Percentiles rank a stretch among this genome's conserved stretches.
Conservation (phyloP, 1,139 yeast species). For the Geotrichum carabidarum region DNA sequence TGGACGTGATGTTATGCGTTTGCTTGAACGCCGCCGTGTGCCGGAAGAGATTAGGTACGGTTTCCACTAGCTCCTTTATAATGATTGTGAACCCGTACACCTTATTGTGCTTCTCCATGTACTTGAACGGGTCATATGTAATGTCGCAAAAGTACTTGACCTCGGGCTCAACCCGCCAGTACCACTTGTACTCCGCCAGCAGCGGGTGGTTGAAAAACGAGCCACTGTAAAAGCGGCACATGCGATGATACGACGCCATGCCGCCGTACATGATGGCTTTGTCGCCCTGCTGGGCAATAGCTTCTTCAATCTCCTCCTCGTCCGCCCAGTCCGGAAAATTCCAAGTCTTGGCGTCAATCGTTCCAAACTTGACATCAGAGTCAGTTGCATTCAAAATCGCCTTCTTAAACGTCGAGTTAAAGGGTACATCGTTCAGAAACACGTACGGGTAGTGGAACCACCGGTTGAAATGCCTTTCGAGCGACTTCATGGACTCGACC, state of each 20-base stretch:
- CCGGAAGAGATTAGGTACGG: constrained; percentile 75
- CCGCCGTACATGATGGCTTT: constrained; percentile 76
- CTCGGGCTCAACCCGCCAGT: constrained; percentile 92
- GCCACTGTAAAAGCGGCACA: constrained; percentile 74
- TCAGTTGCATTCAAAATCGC: constrained; percentile 48
- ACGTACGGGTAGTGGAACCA: constrained; percentile 91
- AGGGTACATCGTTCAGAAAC: constrained; percentile 73
- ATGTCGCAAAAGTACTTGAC: constrained; percentile 85
- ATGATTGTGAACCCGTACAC: constrained; percentile 79
- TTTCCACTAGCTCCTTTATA: constrained; percentile 66
- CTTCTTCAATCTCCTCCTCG: constrained; percentile 45
- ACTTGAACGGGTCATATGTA: constrained; percentile 82
- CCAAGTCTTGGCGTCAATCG: constrained; percentile 52
- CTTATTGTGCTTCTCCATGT: constrained; percentile 65
- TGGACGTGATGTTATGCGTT: constrained; percentile 44
- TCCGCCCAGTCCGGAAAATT: constrained; percentile 45
- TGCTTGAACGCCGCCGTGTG: constrained; percentile 61
- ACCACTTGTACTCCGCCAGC: constrained; percentile 68
- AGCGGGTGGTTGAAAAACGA: constrained; percentile 66
- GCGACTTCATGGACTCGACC: constrained; percentile 57
- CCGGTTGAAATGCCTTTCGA: constrained; percentile 83
- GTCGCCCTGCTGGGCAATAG: constrained; percentile 69
- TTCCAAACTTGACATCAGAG: constrained; percentile 61
- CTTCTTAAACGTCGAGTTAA: constrained; percentile 55
- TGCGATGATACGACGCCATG: constrained; percentile 62